phyloP scores from a whole-genome alignment of 2,329 filamentous ascomycete genomes.

The Colletotrichum musae region DNA sequence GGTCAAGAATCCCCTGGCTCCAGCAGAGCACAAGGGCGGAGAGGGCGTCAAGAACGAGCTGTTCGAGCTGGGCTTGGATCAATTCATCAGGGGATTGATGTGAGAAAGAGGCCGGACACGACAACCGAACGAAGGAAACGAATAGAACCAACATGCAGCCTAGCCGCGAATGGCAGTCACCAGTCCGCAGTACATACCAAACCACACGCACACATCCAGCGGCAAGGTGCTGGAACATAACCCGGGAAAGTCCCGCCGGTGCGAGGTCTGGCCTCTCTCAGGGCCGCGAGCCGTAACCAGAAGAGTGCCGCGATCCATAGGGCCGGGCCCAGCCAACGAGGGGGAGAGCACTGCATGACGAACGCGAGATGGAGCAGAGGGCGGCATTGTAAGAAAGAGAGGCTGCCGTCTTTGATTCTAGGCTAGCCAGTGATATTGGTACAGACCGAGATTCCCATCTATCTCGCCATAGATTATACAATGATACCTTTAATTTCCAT shows the following conservation, averaged over 20 bases:
- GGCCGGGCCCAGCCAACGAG: background rate
- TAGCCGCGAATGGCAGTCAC: too few species aligned
- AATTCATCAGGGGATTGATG: slow-evolving; percentile 79
- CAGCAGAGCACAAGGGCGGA: slow-evolving; percentile 78
- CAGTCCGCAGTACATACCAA: background rate
- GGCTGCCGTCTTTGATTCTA: slow-evolving; percentile 18
- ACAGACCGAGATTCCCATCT: slow-evolving; percentile 35
- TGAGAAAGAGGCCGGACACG: slow-evolving; percentile 50
- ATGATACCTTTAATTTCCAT: slow-evolving; percentile 34
- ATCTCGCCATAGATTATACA: slow-evolving; percentile 40
- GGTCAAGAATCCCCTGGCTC: slow-evolving; percentile 79
- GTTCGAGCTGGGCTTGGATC: slow-evolving; percentile 80
- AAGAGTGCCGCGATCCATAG: background rate
- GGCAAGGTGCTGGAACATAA: too few species aligned
- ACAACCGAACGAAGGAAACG: background rate
- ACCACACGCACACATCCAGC: background rate
- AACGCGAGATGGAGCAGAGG: background rate
- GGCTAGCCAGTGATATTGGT: slow-evolving; percentile 22
- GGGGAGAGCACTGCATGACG: background rate
- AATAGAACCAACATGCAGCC: background rate
- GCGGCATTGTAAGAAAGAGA: slow-evolving; percentile 14
- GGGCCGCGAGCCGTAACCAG: too few species aligned
- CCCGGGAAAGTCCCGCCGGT: too few species aligned
- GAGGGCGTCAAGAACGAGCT: slow-evolving; percentile 80
- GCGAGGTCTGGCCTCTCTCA: too few species aligned